These are phyloP conservation scores for Arthrinium phaeospermum DNA, from an alignment of 2,329 filamentous ascomycete genomes.

Conservation along the genomic window DNA sequence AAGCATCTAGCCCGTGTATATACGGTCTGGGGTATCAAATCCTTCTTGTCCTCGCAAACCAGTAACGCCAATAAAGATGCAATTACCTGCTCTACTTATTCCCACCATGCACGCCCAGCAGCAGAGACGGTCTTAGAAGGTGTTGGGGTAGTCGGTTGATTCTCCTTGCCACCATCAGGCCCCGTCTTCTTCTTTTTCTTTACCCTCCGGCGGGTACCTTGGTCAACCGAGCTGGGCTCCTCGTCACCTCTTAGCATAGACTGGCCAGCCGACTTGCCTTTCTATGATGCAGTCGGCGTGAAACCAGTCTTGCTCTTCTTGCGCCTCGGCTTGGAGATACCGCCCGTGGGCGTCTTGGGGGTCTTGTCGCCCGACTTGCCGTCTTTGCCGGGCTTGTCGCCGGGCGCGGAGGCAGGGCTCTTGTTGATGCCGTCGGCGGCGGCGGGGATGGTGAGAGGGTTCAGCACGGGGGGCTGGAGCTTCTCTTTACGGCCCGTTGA, in stretches of 20 bases:
- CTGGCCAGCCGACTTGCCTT: conserved; percentile 15
- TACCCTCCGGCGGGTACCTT: conserved; percentile 3
- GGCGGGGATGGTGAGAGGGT: conserved; percentile 27
- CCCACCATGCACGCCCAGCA: not conserved
- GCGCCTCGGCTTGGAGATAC: conserved; percentile 40
- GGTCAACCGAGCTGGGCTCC: not conserved
- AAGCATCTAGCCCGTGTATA: not conserved
- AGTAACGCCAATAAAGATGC: not conserved
- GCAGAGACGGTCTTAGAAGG: not conserved
- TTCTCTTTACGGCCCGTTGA: conserved; percentile 62
- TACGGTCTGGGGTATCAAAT: conserved; percentile 17
- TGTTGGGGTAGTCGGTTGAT: not conserved
- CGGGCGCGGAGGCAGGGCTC: conserved; percentile 18
- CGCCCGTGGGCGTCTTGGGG: conserved; percentile 41
- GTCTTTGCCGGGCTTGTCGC: not conserved
- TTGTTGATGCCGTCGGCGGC: conserved; percentile 26
- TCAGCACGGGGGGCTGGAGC: conserved; percentile 33
- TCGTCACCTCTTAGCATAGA: not conserved
- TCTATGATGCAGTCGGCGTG: conserved; percentile 34
- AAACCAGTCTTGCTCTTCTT: conserved; percentile 42
- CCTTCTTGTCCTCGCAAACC: not conserved
- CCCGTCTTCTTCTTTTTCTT: conserved; percentile 16
- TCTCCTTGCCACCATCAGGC: not conserved
- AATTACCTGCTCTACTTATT: not conserved
- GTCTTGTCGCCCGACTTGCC: conserved; percentile 33